phyloP scores from a whole-genome alignment of 2,329 filamentous ascomycete genomes.

The Penicillium sp. region DNA sequence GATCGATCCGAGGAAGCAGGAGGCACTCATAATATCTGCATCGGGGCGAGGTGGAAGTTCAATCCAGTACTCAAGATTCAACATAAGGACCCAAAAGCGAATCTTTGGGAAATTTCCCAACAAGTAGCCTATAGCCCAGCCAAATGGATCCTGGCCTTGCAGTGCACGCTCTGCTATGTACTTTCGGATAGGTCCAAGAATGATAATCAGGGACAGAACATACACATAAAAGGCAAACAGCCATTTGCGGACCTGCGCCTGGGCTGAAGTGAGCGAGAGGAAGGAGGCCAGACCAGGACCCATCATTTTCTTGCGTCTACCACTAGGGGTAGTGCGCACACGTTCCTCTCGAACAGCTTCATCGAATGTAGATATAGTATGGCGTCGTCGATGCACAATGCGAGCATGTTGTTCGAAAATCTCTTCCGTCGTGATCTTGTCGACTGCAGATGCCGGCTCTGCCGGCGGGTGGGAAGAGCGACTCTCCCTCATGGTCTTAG shows the following conservation, averaged over 20 bases:
- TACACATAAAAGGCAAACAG: slow-evolving; percentile 81
- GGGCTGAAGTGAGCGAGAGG: slow-evolving; percentile 73
- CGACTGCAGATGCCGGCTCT: slow-evolving; percentile 24
- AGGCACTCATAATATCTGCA: slow-evolving; percentile 33
- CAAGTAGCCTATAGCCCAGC: slow-evolving; percentile 89
- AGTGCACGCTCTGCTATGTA: slow-evolving; percentile 70
- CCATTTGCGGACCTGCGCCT: slow-evolving; percentile 78
- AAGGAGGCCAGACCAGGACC: slow-evolving; percentile 69
- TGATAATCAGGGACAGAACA: slow-evolving; percentile 60
- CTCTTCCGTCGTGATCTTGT: slow-evolving; percentile 27
- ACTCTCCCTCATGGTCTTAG: slow-evolving; percentile 25
- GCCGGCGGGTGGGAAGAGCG: slow-evolving; percentile 15
- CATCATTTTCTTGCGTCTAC: slow-evolving; percentile 64
- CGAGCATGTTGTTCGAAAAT: slow-evolving; percentile 21
- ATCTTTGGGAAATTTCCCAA: slow-evolving; percentile 75
- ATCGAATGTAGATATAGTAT: slow-evolving; percentile 55
- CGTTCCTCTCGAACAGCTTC: slow-evolving; percentile 31
- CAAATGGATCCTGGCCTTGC: slow-evolving; percentile 73
- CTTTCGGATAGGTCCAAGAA: slow-evolving; percentile 69
- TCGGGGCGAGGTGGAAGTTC: slow-evolving; percentile 58
- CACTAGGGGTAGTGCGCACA: slow-evolving; percentile 56
- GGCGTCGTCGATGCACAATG: slow-evolving; percentile 35
- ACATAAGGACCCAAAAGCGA: slow-evolving; percentile 67
- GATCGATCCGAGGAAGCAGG: slow-evolving; percentile 59
- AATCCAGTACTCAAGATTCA: slow-evolving; percentile 73